Conservation (phyloP, 2,329 filamentous ascomycete genomes). For the Nemania sp. region DNA sequence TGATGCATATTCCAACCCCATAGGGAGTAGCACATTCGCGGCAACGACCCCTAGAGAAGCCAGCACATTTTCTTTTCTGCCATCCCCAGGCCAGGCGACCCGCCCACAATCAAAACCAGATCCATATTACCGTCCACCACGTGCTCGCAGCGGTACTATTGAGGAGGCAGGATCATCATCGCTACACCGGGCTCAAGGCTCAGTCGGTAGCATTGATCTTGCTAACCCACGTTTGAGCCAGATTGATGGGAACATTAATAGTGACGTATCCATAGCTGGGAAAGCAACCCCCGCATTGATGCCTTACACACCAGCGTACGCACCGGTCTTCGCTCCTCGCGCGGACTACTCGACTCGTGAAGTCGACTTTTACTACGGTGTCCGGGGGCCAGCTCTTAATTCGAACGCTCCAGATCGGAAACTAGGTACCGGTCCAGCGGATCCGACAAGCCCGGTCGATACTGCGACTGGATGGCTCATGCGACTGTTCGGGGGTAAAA, state of each 20-base stretch:
- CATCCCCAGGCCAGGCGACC: slow-evolving; percentile 64
- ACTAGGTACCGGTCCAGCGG: slow-evolving; percentile 91
- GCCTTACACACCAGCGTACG: slow-evolving; percentile 55
- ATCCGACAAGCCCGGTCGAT: slow-evolving; percentile 91
- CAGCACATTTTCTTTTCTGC: slow-evolving; percentile 78
- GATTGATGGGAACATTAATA: slow-evolving; percentile 52
- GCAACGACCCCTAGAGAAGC: slow-evolving; percentile 80
- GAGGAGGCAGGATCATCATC: slow-evolving; percentile 57
- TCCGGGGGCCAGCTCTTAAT: slow-evolving; percentile 87
- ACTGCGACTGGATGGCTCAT: slow-evolving; percentile 93
- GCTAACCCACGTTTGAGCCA: slow-evolving; percentile 56
- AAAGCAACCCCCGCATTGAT: slow-evolving; percentile 58
- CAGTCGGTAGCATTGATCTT: slow-evolving; percentile 55
- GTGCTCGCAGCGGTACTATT: slow-evolving; percentile 75
- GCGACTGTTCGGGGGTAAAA: slow-evolving; percentile 81
- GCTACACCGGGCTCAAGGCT: slow-evolving; percentile 52
- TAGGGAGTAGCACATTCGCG: slow-evolving; percentile 72
- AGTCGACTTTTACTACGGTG: slow-evolving; percentile 96
- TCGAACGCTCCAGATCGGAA: slow-evolving; percentile 84
- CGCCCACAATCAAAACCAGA: slow-evolving; percentile 67
- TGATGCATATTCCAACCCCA: slow-evolving; percentile 61
- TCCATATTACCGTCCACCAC: slow-evolving; percentile 89
- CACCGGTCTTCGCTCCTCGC: slow-evolving; percentile 63
- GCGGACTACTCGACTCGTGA: slow-evolving; percentile 94
- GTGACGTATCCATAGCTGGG: slow-evolving; percentile 56